Conservation (phyloP, 768 basidiomycete species). For the Serpula lacrymans region DNA sequence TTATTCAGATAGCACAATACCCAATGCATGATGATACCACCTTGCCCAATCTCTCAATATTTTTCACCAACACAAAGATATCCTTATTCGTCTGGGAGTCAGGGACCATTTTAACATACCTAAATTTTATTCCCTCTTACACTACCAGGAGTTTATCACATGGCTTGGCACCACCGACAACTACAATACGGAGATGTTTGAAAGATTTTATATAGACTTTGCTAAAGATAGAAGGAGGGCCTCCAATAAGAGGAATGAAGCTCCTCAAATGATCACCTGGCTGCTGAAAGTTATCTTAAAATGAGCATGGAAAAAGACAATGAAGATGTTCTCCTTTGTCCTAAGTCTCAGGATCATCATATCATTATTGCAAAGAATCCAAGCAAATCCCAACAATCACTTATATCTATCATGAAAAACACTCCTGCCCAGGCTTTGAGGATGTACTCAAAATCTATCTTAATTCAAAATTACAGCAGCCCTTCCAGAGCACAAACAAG, state of each 20-base stretch:
- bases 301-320: slow-evolving; percentile 9
- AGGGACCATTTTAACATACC: slow-evolving; percentile 8
- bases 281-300: slow-evolving; percentile 21
- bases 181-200: slow-evolving; percentile 31
- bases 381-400: too few species aligned
- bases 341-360: too few species aligned
- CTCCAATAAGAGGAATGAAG: slow-evolving; percentile 33
- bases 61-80: slow-evolving; percentile 15
- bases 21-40: slow-evolving; percentile 27
- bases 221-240: slow-evolving; percentile 35
- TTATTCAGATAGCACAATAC: slow-evolving; percentile 36
- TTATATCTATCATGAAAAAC: too few species aligned
- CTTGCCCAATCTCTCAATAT: slow-evolving; percentile 6
- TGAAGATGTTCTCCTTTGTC: neutral
- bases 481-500: too few species aligned
- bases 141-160: slow-evolving; percentile 8
- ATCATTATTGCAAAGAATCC: too few species aligned
- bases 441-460: too few species aligned
- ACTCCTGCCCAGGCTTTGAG: too few species aligned
- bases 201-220: slow-evolving; percentile 34
- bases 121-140: slow-evolving; percentile 7
- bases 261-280: slow-evolving; percentile 36
- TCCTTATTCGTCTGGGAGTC: slow-evolving; percentile 10
- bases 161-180: slow-evolving; percentile 35
- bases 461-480: too few species aligned